Evolutionary conservation across 106 monocot species (phyloP), one percentile per base, ranked within the genome.

Genomic region (Acanthochlamys bracteata): DNA sequence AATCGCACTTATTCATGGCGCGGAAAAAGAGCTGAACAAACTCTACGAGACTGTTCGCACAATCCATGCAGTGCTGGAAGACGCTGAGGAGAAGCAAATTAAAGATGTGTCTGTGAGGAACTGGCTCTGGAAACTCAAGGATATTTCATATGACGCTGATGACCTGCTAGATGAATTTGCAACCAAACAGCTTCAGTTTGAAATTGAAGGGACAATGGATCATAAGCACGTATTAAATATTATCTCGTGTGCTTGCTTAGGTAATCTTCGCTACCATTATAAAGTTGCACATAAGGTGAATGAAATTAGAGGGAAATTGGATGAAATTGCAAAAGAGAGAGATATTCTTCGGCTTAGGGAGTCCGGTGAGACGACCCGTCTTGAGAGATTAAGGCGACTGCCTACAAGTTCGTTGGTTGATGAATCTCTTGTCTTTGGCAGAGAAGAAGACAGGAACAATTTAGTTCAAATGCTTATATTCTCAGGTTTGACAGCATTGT

Each of bases 51-150:
- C 68, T 4, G 40, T 78, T 19, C 10, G 39, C 10, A 25, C 61
- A 8, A 64, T 78, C 20, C 67, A 57, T 41, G 68, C 53, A 20
- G 60, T 78, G 46, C 67, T 78, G 20, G 55, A 65, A 19, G 78
- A 73, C 17, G 78, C 78, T 6, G 78, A 78, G 68, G 73, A 68
- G 56, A 68, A 45, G 25, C 62, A 73, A 25, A 9, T 42, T 19
- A 61, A 46, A 10, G 68, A 73, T 10, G n/a, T 24, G 9, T 27
- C 63, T 8, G 41, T 73, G 15, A 15, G 63, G n/a, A 16, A 45
- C 8, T 78, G 78, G 78, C 72, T 78, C 17, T 24, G 42, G 25
- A 64, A 64, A 23, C 78, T 78, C 73, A 78, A 73, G 60, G 46
- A 69, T 43, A 64, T 54, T 11, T 56, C 72, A 53, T 64, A 67